Evolutionary conservation across 1,284 basidiomycete genomes (phyloP).

Genomic region (Malassezia sympodialis): DNA sequence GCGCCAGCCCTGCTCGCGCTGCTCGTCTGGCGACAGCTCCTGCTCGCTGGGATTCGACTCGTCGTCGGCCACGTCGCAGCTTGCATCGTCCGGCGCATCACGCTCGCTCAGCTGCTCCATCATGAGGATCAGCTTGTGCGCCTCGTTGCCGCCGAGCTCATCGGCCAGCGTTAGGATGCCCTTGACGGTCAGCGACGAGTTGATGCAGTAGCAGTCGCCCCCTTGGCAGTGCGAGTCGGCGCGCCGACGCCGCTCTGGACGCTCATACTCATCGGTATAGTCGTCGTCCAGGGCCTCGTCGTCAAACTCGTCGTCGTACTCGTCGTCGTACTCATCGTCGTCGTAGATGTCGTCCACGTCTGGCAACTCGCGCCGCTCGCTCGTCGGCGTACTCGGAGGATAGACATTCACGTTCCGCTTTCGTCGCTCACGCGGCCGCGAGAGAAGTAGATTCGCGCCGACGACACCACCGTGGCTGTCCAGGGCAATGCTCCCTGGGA

Average conservation of each 20-base stretch:
- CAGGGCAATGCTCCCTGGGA: constrained; percentile 91
- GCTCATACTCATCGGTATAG: constrained; percentile 53
- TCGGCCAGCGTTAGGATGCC: constrained; percentile 97
- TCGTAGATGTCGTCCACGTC: constrained; percentile 20
- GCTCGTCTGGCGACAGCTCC: constrained; percentile 53
- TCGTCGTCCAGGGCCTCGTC: constrained; percentile 40
- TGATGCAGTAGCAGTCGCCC: constrained; percentile 18
- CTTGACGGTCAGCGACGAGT: constrained; percentile 37
- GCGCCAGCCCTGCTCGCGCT: constrained; percentile 93
- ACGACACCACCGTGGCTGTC: constrained; percentile 73
- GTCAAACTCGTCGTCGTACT: constrained; percentile 51
- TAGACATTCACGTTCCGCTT: background rate
- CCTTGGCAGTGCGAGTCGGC: constrained; percentile 14
- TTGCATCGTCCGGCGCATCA: constrained; percentile 49
- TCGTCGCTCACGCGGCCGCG: constrained; percentile 14
- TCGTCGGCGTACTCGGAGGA: background rate
- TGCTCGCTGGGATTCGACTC: constrained; percentile 41
- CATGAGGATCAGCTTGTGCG: constrained; percentile 98
- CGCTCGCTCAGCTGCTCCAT: constrained; percentile 98
- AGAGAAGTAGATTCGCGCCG: constrained; percentile 55
- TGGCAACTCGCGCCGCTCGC: background rate
- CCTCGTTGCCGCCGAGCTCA: constrained; percentile 94
- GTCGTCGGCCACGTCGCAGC: constrained; percentile 47
- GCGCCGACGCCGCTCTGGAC: constrained; percentile 18
- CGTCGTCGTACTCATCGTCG: constrained; percentile 38